These are phyloP conservation scores for Mycena filopes DNA, from an alignment of 768 basidiomycete species.

Conservation along the genomic window DNA sequence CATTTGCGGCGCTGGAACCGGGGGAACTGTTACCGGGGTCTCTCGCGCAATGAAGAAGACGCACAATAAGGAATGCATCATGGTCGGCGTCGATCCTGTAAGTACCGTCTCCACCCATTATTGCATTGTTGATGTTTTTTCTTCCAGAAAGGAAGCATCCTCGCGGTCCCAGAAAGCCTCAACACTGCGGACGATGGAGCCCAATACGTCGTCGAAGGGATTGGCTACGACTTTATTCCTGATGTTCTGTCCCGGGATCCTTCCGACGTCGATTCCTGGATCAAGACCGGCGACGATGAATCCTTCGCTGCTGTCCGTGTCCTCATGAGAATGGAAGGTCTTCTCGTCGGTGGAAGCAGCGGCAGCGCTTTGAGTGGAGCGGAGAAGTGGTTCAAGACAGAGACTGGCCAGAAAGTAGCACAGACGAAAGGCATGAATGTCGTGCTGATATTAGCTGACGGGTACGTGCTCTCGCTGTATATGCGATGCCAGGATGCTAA, in stretches of 20 bases:
- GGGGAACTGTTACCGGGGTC: conserved; percentile 93
- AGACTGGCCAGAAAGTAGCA: conserved; percentile 71
- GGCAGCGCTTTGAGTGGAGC: conserved; percentile 88
- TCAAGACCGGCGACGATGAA: conserved; percentile 87
- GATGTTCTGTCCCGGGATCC: conserved; percentile 80
- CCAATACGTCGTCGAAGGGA: conserved; percentile 91
- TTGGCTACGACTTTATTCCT: conserved; percentile 94
- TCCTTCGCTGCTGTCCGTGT: conserved; percentile 79
- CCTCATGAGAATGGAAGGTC: conserved; percentile 86
- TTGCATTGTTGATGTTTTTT: conserved; percentile 22
- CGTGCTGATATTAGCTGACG: conserved; percentile 90
- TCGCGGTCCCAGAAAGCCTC: conserved; percentile 76
- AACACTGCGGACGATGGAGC: conserved; percentile 63
- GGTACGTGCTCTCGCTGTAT: conserved; percentile 59
- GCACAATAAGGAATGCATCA: conserved; percentile 76
- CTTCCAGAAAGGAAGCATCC: conserved; percentile 86
- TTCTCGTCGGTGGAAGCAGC: conserved; percentile 93
- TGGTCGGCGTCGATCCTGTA: conserved; percentile 94
- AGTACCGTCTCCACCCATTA: conserved; percentile 38
- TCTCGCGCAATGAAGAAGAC: conserved; percentile 82
- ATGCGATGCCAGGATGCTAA: conserved; percentile 14
- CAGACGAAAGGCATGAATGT: conserved; percentile 84
- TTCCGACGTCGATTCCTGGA: conserved; percentile 76
- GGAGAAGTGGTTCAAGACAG: conserved; percentile 78
- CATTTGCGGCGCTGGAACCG: conserved; percentile 91